These are phyloP conservation scores for Hemisphaericaspora lyxosophila DNA, from an alignment of 1,139 yeast species.

Conservation along the genomic window DNA sequence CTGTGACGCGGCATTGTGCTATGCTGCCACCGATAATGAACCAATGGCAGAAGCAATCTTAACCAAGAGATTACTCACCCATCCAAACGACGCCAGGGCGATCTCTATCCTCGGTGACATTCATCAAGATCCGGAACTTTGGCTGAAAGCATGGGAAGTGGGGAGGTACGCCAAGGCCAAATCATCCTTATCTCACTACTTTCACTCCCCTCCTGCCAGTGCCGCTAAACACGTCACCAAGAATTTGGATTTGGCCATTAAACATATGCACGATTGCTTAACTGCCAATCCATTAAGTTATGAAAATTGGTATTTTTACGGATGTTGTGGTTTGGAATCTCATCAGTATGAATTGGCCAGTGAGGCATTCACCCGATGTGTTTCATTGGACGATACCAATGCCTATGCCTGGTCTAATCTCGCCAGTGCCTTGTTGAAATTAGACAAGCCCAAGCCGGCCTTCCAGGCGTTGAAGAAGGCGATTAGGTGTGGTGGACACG, in stretches of 20 bases:
- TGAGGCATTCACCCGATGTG: constrained; percentile 91
- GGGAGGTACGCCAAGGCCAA: constrained; percentile 86
- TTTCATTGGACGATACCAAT: constrained; percentile 78
- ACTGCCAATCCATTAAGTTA: constrained; percentile 72
- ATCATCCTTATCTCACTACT: constrained; percentile 73
- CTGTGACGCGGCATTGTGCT: constrained; percentile 87
- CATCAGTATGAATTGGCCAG: constrained; percentile 76
- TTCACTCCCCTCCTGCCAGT: constrained; percentile 61
- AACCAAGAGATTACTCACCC: constrained; percentile 48
- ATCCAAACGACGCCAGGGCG: constrained; percentile 82
- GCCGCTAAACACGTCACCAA: constrained; percentile 45
- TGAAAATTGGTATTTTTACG: constrained; percentile 91
- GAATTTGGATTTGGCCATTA: constrained; percentile 56
- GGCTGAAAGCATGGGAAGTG: constrained; percentile 87
- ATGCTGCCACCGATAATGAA: constrained; percentile 82
- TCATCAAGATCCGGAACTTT: constrained; percentile 68
- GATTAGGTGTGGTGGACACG: constrained; percentile 60
- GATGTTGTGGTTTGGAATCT: constrained; percentile 83
- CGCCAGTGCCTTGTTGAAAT: constrained; percentile 71
- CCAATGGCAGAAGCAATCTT: constrained; percentile 64
- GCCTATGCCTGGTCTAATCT: constrained; percentile 93
- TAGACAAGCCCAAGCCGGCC: constrained; percentile 71
- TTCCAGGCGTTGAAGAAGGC: constrained; percentile 83
- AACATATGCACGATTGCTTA: constrained; percentile 74
- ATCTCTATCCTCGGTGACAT: constrained; percentile 85